A percentile compares a stretch with the other conserved stretches of the same genome.
These are phyloP conservation scores for Chaetomium tenue DNA, from an alignment of 495 filamentous ascomycete genomes.

Conservation along the genomic window DNA sequence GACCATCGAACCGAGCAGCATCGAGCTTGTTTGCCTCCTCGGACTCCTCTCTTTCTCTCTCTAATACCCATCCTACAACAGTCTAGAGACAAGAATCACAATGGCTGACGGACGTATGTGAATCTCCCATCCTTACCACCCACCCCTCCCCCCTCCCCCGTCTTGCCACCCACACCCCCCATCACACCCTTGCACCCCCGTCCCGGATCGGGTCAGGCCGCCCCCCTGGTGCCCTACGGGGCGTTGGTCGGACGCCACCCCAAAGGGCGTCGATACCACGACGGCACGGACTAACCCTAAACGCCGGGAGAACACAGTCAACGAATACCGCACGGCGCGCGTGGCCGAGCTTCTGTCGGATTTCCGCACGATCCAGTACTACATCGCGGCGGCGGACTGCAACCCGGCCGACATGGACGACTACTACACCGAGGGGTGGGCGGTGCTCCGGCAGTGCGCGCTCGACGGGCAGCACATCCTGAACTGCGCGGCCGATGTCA, in stretches of 20 bases:
- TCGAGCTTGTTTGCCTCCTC: background rate
- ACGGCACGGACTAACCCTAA: constrained; percentile 32
- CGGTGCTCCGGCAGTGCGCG: constrained; percentile 69
- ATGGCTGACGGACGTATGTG: constrained; percentile 41
- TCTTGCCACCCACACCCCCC: background rate
- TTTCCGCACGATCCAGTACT: constrained; percentile 77
- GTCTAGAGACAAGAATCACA: constrained; percentile 1
- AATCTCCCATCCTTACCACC: constrained; percentile 9
- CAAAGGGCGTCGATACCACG: constrained; percentile 2
- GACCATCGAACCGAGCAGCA: background rate
- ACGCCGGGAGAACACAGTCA: constrained; percentile 56
- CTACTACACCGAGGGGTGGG: constrained; percentile 76
- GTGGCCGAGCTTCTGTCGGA: constrained; percentile 82
- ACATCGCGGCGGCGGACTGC: constrained; percentile 68
- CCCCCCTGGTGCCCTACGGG: constrained; percentile 6
- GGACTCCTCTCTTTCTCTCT: background rate
- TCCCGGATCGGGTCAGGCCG: background rate
- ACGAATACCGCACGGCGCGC: constrained; percentile 76
- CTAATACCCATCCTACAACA: background rate
- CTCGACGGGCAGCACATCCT: constrained; percentile 73
- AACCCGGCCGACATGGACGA: constrained; percentile 61
- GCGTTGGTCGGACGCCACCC: constrained; percentile 6
- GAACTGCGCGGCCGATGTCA: constrained; percentile 61
- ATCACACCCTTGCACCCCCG: background rate
- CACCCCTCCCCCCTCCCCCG: background rate